Evolutionary conservation across 192 early-diverging fungal species (phyloP).

Genomic region (Coemansia sp.): DNA sequence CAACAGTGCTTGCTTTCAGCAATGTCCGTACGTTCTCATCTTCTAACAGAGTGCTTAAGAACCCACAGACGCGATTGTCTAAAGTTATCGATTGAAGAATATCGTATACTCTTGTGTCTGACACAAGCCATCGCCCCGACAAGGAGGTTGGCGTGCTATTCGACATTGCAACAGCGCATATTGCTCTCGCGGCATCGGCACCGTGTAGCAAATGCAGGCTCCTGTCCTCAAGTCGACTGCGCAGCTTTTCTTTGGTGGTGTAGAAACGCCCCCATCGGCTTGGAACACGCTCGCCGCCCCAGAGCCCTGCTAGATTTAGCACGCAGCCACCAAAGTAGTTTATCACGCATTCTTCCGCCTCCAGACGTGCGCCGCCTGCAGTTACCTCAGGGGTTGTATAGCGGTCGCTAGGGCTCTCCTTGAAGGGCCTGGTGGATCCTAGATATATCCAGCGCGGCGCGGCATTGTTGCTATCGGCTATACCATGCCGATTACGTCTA

Average conservation of each 20-base stretch:
- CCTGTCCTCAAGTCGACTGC: slow-evolving; percentile 29
- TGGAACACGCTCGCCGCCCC: slow-evolving; percentile 45
- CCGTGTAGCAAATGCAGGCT: slow-evolving; percentile 48
- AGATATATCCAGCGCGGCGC: slow-evolving; percentile 38
- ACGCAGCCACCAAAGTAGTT: slow-evolving; percentile 20
- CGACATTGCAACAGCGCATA: slow-evolving; percentile 11
- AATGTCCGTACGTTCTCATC: slow-evolving; percentile 10
- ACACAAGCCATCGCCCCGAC: slow-evolving; percentile 42
- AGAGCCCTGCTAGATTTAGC: slow-evolving; percentile 48
- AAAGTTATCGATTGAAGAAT: slow-evolving; percentile 28
- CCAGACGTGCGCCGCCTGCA: slow-evolving; percentile 26
- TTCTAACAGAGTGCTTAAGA: slow-evolving; percentile 28
- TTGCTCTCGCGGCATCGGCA: slow-evolving; percentile 38
- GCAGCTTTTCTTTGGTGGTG: slow-evolving; percentile 25
- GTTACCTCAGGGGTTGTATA: slow-evolving; percentile 20
- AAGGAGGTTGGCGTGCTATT: not conserved
- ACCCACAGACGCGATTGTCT: slow-evolving; percentile 19
- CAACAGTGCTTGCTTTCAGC: slow-evolving; percentile 16
- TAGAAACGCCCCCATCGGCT: slow-evolving; percentile 42
- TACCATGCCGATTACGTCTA: slow-evolving; percentile 1
- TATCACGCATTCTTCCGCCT: slow-evolving; percentile 36
- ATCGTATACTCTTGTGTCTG: slow-evolving; percentile 41
- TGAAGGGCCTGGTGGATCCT: slow-evolving; percentile 47
- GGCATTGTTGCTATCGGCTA: not conserved
- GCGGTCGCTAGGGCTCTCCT: slow-evolving; percentile 35